phyloP scores from a whole-genome alignment of 2,329 filamentous ascomycete genomes.

The Pseudopyrenochaeta lycopersici region DNA sequence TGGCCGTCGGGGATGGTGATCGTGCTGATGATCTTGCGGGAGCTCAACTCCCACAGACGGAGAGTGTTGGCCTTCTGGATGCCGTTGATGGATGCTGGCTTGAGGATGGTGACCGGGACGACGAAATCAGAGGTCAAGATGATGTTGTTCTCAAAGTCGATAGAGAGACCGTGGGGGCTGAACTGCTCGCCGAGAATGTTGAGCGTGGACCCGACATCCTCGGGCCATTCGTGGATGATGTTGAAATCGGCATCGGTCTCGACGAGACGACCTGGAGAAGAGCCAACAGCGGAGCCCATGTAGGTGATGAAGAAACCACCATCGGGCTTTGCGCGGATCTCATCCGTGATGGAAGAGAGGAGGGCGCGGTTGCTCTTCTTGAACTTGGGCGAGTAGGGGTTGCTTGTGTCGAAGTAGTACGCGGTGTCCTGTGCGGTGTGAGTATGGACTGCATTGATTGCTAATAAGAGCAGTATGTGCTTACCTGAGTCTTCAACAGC shows the following conservation, averaged over 20 bases:
- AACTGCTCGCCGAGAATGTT: constrained; percentile 70
- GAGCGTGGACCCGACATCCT: constrained; percentile 62
- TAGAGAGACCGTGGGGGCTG: constrained; percentile 67
- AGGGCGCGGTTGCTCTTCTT: constrained; percentile 68
- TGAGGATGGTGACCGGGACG: constrained; percentile 68
- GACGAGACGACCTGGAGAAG: constrained; percentile 66
- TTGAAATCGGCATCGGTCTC: constrained; percentile 68
- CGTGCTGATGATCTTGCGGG: constrained; percentile 66
- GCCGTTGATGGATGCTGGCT: constrained; percentile 61
- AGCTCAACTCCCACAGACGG: constrained; percentile 65
- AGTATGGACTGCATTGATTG: neutral
- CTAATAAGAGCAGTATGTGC: neutral
- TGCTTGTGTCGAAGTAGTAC: constrained; percentile 68
- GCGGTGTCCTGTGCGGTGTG: constrained; percentile 61
- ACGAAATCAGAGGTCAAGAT: constrained; percentile 72
- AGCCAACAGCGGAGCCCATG: constrained; percentile 68
- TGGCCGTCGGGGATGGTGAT: constrained; percentile 67
- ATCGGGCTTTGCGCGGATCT: constrained; percentile 70
- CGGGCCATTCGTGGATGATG: constrained; percentile 70
- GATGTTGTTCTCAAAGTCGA: constrained; percentile 66
- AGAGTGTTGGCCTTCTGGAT: constrained; percentile 66
- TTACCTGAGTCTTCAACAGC: constrained; percentile 63
- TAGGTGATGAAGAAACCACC: constrained; percentile 70
- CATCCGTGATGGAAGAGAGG: constrained; percentile 68
- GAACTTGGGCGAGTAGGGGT: constrained; percentile 68